A percentile compares a stretch with the other conserved stretches of the same genome.
phyloP scores from a whole-genome alignment of 192 early-diverging fungal species.

The Gryganskiella cystojenkinii region DNA sequence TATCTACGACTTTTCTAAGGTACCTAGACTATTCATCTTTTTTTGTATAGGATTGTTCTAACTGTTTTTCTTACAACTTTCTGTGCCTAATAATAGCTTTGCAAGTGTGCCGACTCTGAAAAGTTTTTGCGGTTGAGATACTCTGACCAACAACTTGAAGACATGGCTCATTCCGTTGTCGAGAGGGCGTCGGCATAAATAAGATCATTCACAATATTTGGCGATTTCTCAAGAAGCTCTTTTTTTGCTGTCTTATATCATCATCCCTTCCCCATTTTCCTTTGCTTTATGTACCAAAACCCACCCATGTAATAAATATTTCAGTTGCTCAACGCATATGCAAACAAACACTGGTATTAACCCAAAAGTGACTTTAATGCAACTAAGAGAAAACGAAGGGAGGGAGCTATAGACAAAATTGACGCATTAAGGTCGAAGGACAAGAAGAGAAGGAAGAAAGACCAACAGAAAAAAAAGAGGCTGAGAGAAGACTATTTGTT shows the following conservation, averaged over 20 bases:
- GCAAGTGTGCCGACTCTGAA: conserved; percentile 47
- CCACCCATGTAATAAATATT: too few species aligned
- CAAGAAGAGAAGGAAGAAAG: not conserved
- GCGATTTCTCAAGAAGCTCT: not conserved
- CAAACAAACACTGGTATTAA: too few species aligned
- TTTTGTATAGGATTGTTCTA: too few species aligned
- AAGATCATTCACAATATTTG: not conserved
- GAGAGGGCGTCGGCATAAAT: conserved; percentile 13
- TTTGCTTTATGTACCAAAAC: not conserved
- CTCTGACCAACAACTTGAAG: conserved; percentile 45
- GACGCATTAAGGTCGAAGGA: not conserved
- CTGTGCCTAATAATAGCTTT: too few species aligned
- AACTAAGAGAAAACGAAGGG: too few species aligned
- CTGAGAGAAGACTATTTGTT: not conserved
- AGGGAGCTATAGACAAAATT: too few species aligned
- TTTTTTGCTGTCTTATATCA: not conserved
- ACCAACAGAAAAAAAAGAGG: not conserved
- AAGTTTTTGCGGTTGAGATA: conserved; percentile 45
- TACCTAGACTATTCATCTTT: too few species aligned
- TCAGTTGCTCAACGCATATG: too few species aligned
- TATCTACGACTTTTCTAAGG: too few species aligned
- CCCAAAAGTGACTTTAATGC: too few species aligned
- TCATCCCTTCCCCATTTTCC: not conserved
- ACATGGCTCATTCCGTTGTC: conserved; percentile 24
- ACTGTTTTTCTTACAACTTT: not conserved